A percentile compares a stretch with the other conserved stretches of the same genome.
These are phyloP conservation scores for Yamadazyma nakazawae DNA, from an alignment of 805 yeast species.

Conservation along the genomic window DNA sequence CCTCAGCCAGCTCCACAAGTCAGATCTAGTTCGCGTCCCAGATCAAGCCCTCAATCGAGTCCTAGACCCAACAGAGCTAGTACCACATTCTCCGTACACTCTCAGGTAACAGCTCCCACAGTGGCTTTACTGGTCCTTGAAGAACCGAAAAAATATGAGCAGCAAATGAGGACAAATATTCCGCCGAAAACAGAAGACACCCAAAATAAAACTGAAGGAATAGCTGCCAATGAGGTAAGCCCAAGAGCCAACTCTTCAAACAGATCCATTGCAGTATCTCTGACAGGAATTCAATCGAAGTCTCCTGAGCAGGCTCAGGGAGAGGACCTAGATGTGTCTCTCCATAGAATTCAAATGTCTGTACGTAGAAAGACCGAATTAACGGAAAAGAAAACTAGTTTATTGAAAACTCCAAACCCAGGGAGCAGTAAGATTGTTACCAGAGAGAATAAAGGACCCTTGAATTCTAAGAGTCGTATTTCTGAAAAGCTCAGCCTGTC, in stretches of 20 bases:
- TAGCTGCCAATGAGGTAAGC: neutral
- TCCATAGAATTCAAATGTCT: conserved; percentile 15
- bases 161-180: neutral
- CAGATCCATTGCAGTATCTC: neutral
- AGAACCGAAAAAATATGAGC: neutral
- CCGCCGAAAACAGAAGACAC: neutral
- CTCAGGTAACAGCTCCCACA: conserved; percentile 9
- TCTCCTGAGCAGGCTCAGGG: neutral
- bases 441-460: neutral
- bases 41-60: conserved; percentile 2
- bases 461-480: neutral
- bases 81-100: conserved; percentile 4
- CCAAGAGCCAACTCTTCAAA: no score
- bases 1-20: neutral
- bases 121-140: neutral
- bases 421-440: neutral
- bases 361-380: conserved; percentile 11
- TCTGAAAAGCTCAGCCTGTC: neutral
- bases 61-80: conserved; percentile 4
- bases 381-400: neutral
- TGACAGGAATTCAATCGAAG: neutral
- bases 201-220: neutral
- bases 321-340: conserved; percentile 8
- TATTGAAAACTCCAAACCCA: neutral
- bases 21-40: no score